These are phyloP conservation scores for Penicillium decumbens DNA, from an alignment of 2,329 filamentous ascomycete genomes.

Conservation along the genomic window DNA sequence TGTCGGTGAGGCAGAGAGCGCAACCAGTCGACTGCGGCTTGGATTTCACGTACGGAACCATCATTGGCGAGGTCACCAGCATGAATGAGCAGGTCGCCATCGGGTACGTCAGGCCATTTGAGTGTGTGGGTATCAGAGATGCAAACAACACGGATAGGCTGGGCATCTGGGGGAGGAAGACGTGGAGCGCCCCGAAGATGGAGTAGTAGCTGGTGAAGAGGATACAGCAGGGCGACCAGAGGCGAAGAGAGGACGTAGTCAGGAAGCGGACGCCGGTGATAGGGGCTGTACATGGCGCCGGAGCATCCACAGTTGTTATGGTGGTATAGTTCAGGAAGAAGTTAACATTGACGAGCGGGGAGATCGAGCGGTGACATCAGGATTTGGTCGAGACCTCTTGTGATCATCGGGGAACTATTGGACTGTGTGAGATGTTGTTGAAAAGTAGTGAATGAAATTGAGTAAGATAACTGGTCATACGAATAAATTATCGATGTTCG, in stretches of 20 bases:
- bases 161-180: slow-evolving; percentile 50
- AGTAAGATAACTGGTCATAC: not conserved
- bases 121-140: slow-evolving; percentile 86
- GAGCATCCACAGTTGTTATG: not conserved
- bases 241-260: slow-evolving; percentile 66
- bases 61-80: slow-evolving; percentile 76
- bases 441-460: not conserved
- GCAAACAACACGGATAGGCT: slow-evolving; percentile 71
- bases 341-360: slow-evolving; percentile 4
- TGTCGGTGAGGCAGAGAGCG: slow-evolving; percentile 66
- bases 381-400: slow-evolving; percentile 1
- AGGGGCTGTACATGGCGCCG: slow-evolving; percentile 40
- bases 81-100: slow-evolving; percentile 82
- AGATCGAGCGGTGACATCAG: slow-evolving; percentile 14
- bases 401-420: too few relatives aligned
- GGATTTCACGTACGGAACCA: slow-evolving; percentile 68
- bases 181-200: slow-evolving; percentile 64
- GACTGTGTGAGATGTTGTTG: too few relatives aligned
- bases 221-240: slow-evolving; percentile 58
- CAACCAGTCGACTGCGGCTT: slow-evolving; percentile 81
- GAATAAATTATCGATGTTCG: too few relatives aligned
- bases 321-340: not conserved
- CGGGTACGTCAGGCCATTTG: slow-evolving; percentile 47
- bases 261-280: slow-evolving; percentile 49
- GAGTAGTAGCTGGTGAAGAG: slow-evolving; percentile 61